phyloP scores from a whole-genome alignment of 208 protist species.

The Leishmania gerbilli region DNA sequence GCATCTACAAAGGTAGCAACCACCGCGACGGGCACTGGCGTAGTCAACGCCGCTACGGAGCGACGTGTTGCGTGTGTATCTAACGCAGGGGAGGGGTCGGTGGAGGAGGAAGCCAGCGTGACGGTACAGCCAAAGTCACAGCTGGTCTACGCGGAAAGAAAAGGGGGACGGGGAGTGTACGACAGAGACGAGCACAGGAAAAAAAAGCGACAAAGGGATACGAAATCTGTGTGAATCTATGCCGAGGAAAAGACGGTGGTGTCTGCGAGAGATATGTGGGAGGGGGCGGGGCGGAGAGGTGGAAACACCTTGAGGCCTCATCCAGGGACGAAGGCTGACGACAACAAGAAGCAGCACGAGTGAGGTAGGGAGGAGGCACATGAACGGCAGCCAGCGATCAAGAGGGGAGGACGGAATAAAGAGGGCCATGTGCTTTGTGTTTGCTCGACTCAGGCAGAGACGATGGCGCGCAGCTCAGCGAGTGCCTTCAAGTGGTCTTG shows the following conservation, averaged over 20 bases:
- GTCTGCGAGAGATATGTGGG: no score
- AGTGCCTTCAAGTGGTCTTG: slow-evolving; percentile 52
- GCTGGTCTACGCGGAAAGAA: neutral
- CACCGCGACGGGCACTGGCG: neutral
- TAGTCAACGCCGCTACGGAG: neutral
- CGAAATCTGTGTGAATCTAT: neutral
- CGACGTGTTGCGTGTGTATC: neutral
- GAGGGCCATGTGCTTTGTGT: neutral
- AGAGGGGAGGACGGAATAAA: neutral
- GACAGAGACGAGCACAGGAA: neutral
- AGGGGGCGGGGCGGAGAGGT: neutral
- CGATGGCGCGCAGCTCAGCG: slow-evolving; percentile 45
- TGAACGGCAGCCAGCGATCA: neutral
- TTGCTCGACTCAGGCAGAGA: slow-evolving; percentile 7
- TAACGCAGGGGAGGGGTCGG: neutral
- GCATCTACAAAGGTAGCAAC: neutral
- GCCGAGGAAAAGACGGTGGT: neutral
- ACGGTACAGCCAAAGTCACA: neutral
- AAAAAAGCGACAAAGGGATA: neutral
- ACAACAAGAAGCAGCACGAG: neutral
- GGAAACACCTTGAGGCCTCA: neutral
- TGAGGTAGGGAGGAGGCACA: neutral
- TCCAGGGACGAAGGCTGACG: neutral
- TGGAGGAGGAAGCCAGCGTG: neutral
- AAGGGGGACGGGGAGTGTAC: neutral